These are phyloP conservation scores for Ambrosiella beaveri DNA, from an alignment of 2,329 filamentous ascomycete species.

Conservation along the genomic window DNA sequence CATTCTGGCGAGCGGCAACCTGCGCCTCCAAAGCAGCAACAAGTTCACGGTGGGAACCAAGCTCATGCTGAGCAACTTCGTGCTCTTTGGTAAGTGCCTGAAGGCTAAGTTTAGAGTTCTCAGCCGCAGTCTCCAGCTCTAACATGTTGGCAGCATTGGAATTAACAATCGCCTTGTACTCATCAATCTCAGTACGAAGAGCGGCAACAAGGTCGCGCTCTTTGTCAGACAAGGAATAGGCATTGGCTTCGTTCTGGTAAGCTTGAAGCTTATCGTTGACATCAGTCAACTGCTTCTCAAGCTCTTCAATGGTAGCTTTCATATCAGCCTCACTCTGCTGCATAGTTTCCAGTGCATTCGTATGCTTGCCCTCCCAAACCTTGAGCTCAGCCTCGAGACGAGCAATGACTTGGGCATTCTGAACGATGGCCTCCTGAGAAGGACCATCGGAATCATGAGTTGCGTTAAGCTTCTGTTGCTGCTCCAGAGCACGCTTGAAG, in stretches of 20 bases:
- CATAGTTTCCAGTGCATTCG: constrained; percentile 51
- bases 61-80: constrained; percentile 37
- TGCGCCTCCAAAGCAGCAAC: constrained; percentile 38
- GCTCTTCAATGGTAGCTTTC: constrained; percentile 50
- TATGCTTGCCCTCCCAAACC: constrained; percentile 62
- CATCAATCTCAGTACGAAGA: constrained; percentile 59
- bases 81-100: constrained; percentile 33
- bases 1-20: constrained; percentile 40
- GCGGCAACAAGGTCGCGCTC: constrained; percentile 42
- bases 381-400: constrained; percentile 55
- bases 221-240: constrained; percentile 28
- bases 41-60: constrained; percentile 29
- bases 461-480: constrained; percentile 7
- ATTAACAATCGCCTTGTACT: constrained; percentile 60
- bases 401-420: constrained; percentile 25
- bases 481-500: constrained; percentile 10
- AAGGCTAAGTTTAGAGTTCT: constrained; percentile 31
- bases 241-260: constrained; percentile 26
- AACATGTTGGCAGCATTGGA: constrained; percentile 52
- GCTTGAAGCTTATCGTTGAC: constrained; percentile 34
- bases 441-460: background rate
- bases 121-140: constrained; percentile 56
- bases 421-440: constrained; percentile 6
- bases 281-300: constrained; percentile 44
- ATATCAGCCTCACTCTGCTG: constrained; percentile 57